Evolutionary conservation across 2,329 filamentous ascomycete genomes (phyloP).

Genomic region (Nemania sp.): DNA sequence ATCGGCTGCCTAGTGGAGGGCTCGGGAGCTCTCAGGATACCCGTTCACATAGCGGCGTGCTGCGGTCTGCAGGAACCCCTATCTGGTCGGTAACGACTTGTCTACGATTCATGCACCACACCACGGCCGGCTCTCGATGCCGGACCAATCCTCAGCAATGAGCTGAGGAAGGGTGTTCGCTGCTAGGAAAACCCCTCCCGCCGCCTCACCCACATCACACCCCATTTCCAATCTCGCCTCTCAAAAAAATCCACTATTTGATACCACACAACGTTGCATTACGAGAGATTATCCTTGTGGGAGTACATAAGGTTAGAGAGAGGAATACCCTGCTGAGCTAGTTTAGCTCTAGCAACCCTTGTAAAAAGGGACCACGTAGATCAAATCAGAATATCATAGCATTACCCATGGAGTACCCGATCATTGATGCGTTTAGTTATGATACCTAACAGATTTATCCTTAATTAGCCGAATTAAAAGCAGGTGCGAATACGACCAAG

Average conservation of each 20-base stretch:
- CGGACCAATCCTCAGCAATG: neutral
- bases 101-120: too few relatives aligned
- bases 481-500: too few relatives aligned
- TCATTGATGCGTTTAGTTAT: neutral
- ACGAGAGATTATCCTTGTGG: neutral
- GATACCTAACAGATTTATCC: neutral
- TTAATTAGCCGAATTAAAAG: too few relatives aligned
- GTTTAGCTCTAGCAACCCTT: neutral
- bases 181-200: neutral
- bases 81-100: neutral
- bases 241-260: neutral
- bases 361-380: neutral
- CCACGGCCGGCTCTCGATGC: too few relatives aligned
- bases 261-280: constrained; percentile 9
- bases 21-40: neutral
- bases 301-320: neutral
- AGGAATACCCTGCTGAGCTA: neutral
- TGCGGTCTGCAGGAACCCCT: neutral
- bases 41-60: neutral
- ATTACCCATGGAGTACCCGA: neutral
- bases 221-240: neutral
- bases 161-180: neutral
- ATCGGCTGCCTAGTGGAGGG: neutral
- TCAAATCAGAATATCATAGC: neutral
- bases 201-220: neutral